Conservation (phyloP, 2,329 filamentous ascomycete species). For the Pseudocercospora cruenta region DNA sequence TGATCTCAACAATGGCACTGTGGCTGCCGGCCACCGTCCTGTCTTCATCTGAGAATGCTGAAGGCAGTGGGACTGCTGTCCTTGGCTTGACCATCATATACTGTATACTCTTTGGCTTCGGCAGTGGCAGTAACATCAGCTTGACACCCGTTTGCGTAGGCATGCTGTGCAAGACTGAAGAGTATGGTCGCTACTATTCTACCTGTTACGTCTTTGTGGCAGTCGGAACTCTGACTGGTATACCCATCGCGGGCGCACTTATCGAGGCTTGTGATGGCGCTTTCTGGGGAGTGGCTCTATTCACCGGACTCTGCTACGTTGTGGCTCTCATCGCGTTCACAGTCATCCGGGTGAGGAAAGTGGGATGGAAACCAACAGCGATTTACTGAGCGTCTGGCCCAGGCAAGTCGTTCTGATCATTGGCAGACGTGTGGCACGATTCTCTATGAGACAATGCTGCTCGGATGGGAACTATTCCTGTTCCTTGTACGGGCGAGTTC, state of each 20-base stretch:
- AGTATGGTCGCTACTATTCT: conserved; percentile 47
- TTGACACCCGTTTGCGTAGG: conserved; percentile 50
- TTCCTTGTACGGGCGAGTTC: neutral
- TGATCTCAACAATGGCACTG: conserved; percentile 70
- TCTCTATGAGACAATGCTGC: no score
- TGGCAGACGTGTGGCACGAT: neutral
- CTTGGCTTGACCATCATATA: conserved; percentile 35
- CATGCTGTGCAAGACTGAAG: conserved; percentile 48
- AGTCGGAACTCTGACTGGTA: conserved; percentile 35
- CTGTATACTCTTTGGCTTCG: conserved; percentile 42
- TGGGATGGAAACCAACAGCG: conserved; percentile 43
- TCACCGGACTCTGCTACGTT: conserved; percentile 33
- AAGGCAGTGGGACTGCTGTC: conserved; percentile 30
- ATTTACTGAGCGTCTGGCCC: conserved; percentile 21
- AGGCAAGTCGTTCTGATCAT: neutral
- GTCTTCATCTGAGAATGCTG: conserved; percentile 33
- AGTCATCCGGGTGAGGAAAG: conserved; percentile 43
- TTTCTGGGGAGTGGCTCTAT: conserved; percentile 36
- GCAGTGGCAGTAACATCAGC: conserved; percentile 42
- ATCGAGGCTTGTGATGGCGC: conserved; percentile 31
- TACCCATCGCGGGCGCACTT: conserved; percentile 39
- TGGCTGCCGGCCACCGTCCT: conserved; percentile 69
- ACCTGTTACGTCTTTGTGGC: conserved; percentile 39
- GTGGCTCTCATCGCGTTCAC: conserved; percentile 31
- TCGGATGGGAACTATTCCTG: neutral